These are phyloP conservation scores for Xerocomus spinulosus DNA, from an alignment of 768 basidiomycete species.

Conservation along the genomic window DNA sequence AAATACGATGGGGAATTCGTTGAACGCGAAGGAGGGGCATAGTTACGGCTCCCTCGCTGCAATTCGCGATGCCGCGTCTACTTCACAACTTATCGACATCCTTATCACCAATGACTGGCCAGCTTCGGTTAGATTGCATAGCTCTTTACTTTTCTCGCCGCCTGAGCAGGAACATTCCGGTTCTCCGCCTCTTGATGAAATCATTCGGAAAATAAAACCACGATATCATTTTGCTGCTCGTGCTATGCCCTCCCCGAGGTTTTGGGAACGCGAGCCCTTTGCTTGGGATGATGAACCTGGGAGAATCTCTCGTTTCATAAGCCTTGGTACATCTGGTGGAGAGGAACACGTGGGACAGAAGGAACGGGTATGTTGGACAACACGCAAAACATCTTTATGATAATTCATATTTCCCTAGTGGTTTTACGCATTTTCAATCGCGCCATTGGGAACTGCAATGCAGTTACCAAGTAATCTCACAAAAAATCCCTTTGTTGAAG, in stretches of 20 bases:
- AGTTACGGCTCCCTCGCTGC: constrained; percentile 63
- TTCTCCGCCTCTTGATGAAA: constrained; percentile 59
- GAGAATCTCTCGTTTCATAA: constrained; percentile 71
- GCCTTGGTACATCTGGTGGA: constrained; percentile 84
- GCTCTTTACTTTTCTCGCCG: constrained; percentile 47
- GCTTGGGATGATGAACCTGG: constrained; percentile 70
- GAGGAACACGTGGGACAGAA: constrained; percentile 61
- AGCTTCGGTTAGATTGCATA: constrained; percentile 54
- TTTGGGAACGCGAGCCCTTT: constrained; percentile 96
- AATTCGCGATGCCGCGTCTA: constrained; percentile 55
- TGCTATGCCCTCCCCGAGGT: constrained; percentile 61
- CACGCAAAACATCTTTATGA: constrained; percentile 1
- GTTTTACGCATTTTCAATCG: constrained; percentile 95
- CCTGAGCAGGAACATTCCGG: constrained; percentile 40
- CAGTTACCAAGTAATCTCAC: constrained; percentile 60
- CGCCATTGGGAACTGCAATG: constrained; percentile 43
- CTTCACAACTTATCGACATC: constrained; percentile 72
- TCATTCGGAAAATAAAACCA: constrained; percentile 64
- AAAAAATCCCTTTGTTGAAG: constrained; percentile 61
- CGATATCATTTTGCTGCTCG: constrained; percentile 82
- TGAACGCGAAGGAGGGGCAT: constrained; percentile 38
- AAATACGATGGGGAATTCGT: constrained; percentile 56
- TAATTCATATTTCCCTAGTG: constrained; percentile 49
- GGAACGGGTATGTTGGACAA: constrained; percentile 61
- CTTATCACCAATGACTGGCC: constrained; percentile 82